phyloP scores from a whole-genome alignment of 2,329 filamentous ascomycete genomes.

The Didymella lethalis region DNA sequence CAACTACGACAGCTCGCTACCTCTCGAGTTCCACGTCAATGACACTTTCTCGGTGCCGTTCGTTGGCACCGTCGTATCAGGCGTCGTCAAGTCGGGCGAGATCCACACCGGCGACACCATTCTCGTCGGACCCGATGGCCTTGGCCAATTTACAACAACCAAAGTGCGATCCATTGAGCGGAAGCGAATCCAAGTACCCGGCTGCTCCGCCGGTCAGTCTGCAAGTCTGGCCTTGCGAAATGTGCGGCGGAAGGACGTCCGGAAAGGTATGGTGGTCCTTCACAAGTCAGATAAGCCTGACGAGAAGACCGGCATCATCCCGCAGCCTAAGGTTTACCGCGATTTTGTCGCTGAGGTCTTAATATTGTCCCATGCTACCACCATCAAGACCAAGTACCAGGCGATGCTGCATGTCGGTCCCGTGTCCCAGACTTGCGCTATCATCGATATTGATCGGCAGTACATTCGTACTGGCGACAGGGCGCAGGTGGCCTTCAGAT shows the following conservation, averaged over 20 bases:
- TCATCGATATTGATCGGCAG: slow-evolving; percentile 96
- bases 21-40: slow-evolving; percentile 95
- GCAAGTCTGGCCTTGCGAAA: slow-evolving; percentile 91
- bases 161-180: slow-evolving; percentile 92
- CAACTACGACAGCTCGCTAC: slow-evolving; percentile 82
- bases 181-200: slow-evolving; percentile 88
- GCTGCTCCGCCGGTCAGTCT: slow-evolving; percentile 88
- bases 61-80: slow-evolving; percentile 93
- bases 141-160: slow-evolving; percentile 88
- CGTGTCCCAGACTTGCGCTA: slow-evolving; percentile 92
- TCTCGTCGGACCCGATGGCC: slow-evolving; percentile 85
- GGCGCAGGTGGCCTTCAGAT: slow-evolving; percentile 92
- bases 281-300: slow-evolving; percentile 77
- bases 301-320: slow-evolving; percentile 44
- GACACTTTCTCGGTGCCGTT: slow-evolving; percentile 98
- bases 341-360: slow-evolving; percentile 76
- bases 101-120: slow-evolving; percentile 91
- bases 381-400: slow-evolving; percentile 96
- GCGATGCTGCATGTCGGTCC: slow-evolving; percentile 98
- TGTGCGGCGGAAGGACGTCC: slow-evolving; percentile 86
- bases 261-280: slow-evolving; percentile 97
- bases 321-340: slow-evolving; percentile 60
- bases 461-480: slow-evolving; percentile 94
- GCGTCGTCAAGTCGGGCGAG: slow-evolving; percentile 83
- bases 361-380: slow-evolving; percentile 94